phyloP scores from a whole-genome alignment of 2,329 filamentous ascomycete genomes.

The Colletotrichum sp. region DNA sequence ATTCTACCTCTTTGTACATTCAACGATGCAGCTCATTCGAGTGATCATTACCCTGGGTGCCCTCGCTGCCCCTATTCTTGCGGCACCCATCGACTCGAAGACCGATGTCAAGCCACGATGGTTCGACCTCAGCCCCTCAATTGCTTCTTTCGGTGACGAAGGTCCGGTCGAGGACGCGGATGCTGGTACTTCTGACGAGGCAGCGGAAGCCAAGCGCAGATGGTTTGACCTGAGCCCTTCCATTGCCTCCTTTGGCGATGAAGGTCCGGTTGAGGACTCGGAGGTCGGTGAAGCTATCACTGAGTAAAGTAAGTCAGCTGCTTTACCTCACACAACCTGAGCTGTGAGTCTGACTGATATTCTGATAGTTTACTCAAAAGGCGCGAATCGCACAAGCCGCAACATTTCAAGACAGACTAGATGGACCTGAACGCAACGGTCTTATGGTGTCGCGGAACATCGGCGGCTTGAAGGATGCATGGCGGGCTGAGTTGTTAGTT shows the following conservation, averaged over 20 bases:
- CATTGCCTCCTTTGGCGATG: not conserved
- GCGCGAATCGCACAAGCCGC: not conserved
- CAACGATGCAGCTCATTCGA: not conserved
- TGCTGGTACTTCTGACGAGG: not conserved
- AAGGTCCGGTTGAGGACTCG: not conserved
- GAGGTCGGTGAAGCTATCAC: not conserved
- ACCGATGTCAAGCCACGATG: not conserved
- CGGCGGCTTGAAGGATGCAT: not conserved
- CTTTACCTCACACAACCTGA: rapidly evolving
- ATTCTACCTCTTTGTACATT: not conserved
- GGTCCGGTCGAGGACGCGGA: not conserved
- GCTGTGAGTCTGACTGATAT: not conserved
- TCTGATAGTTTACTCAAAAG: rapidly evolving
- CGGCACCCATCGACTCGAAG: not conserved
- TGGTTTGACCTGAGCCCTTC: not conserved
- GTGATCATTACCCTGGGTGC: not conserved
- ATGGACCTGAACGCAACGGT: not conserved
- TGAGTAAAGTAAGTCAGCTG: not conserved
- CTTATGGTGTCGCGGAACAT: not conserved
- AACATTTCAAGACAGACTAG: rapidly evolving
- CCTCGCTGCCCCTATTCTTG: not conserved
- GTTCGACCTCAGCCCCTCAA: not conserved
- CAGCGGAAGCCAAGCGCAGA: not conserved
- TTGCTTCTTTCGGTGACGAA: not conserved
- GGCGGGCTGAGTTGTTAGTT: not conserved